Percentiles rank a stretch among this genome's conserved stretches.
Conservation (phyloP, 257 asterid species). For the Euphrasia confusa region DNA sequence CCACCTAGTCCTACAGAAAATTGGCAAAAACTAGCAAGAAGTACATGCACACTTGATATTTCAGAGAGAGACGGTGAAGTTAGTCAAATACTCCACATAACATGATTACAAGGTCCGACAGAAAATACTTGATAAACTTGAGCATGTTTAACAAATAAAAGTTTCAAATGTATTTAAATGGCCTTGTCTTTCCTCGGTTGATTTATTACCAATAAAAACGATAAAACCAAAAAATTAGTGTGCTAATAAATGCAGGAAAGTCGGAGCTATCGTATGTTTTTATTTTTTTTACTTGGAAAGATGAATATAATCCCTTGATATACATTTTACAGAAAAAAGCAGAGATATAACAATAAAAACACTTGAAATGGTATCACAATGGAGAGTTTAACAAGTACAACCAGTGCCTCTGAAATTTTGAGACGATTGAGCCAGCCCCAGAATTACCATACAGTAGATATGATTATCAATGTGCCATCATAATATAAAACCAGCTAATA, state of each 20-base stretch:
- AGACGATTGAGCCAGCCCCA: conserved; percentile 9
- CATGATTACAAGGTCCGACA: conserved; percentile 1
- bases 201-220: background rate
- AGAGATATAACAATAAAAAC: background rate
- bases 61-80: background rate
- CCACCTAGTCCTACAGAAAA: background rate
- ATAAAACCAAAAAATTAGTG: conserved; percentile 18
- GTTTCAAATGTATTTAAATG: background rate
- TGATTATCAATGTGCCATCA: conserved; percentile 12
- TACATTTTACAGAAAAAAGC: background rate
- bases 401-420: background rate
- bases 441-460: conserved; percentile 7
- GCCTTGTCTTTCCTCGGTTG: background rate
- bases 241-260: conserved; percentile 1
- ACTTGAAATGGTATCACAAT: background rate
- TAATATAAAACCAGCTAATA: conserved; percentile 2
- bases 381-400: background rate
- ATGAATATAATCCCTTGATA: background rate
- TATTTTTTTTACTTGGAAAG: background rate
- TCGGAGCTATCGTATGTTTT: background rate
- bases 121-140: conserved; percentile 1
- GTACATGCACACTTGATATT: conserved; percentile 10
- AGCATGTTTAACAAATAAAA: conserved; percentile 7
- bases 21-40: background rate
- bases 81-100: background rate